Evolutionary conservation across 345 rosid species (phyloP), one percentile per base, ranked within the genome.

Genomic region (Luvunga scandens): DNA sequence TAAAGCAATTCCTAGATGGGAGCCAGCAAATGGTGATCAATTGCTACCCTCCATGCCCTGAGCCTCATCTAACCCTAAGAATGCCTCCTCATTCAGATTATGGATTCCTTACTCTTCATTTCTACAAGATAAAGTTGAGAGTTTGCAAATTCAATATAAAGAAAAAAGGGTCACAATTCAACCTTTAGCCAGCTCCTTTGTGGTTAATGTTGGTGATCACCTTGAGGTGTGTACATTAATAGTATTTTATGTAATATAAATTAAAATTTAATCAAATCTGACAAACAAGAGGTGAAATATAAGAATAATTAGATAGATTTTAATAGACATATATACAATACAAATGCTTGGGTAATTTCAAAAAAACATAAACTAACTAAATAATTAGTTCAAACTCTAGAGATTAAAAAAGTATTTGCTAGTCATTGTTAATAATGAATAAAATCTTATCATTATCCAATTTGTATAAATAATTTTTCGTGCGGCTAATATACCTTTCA

Each of bases 81-180:
- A 93, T 94, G 93, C 98, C 98, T 1, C 97, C 98, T 0, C 98
- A 93, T 85, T 93, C 98, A 5, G 98, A 94, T 39, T 94, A 91
- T 63, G 98, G 98, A 2, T 89, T 93, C 83, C 86, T 94, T 69
- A 94, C 98, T 1, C 93, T 94, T 64, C 87, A n/a, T n/a, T 94
- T 18, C 97, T 94, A 69, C 98, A 93, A 82, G 98, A 94, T 63
- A 87, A 90, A 12, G 97, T 93, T 10, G 80, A 90, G 76, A 97
- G 98, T 16, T 81, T 93, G 36, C 97, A 94, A 76, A 87, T 94
- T 82, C 84, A 84, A 34, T 73, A 79, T 71, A 60, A 83, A 50
- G 89, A 84, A 9, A 83, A 90, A 22, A 93, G 98, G 98, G 85
- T 91, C 82, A 86, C 95, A 1, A 91, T 93, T 77, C 86, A 90